Evolutionary conservation across 495 filamentous ascomycete genomes (phyloP), one percentile per base, ranked within the genome.

Genomic region (Cetradonia linearis): DNA sequence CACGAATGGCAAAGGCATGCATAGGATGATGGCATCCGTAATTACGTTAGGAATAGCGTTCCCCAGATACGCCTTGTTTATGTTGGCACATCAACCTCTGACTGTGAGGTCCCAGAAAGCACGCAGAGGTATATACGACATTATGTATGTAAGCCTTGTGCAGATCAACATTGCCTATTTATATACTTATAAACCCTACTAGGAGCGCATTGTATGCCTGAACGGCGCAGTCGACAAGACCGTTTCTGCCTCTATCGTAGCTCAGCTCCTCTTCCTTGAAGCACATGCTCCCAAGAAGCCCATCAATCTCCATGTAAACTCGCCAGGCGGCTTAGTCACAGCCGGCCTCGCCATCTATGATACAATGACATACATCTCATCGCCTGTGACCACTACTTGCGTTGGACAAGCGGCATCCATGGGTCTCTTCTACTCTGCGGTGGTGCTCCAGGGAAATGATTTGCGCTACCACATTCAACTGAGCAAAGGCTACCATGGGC

Each of bases 221-320:
- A 96, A 95, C 69, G 93, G 93, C 65, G 76, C 84, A 66, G 93
- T 98, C 61, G 86, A 96, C 76, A 89, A 95, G 65, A 83, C 78
- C 25, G 79, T 91, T 54, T 95, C 90, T 42, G 90, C 94, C 36
- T 86, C 87, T 53, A 88, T 96, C 65, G 92, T 96, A 27, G 89
- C 93, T 2, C 93, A 98, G 70, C 84, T 98, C 61, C 86, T 98
- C 63, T 97, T 91, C 80, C 90, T 97, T 69, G 93, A 98, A 81
- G 94, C 93, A 63, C 92, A 96, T 67, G 88, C 88, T 73, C 93
- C 93, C 7, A 76, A 90, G 61, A 96, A 95, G 70, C 84, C 90
- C 33, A 96, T 98, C 58, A 90, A 88, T 60, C 87, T 98, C 65
- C 97, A 98, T 73, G 96, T 98, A 73, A 94, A 98, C 73, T 92